Conservation (phyloP, 2,329 filamentous ascomycete genomes). For the Microdochium trichocladiopsis region DNA sequence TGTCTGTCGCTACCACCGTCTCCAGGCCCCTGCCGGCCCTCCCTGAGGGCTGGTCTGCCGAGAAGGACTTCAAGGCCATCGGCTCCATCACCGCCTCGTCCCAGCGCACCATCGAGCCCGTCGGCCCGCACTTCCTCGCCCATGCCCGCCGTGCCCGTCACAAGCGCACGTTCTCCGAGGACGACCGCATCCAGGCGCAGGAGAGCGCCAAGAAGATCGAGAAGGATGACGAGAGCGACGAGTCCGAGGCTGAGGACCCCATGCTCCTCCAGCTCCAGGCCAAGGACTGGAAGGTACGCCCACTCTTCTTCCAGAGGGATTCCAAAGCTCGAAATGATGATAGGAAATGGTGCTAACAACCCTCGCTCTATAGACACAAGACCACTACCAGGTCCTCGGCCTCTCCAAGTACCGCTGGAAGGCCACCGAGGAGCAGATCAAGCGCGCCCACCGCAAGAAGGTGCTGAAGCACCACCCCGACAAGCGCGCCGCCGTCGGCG, state of each 20-base stretch:
- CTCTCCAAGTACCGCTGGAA: conserved; percentile 86
- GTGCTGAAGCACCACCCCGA: conserved; percentile 98
- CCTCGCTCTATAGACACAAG: conserved; percentile 61
- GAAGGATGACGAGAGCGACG: conserved; percentile 81
- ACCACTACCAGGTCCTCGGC: conserved; percentile 95
- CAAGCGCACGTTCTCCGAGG: conserved; percentile 96
- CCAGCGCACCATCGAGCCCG: conserved; percentile 87
- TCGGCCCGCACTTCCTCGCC: conserved; percentile 95
- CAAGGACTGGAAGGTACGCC: conserved; percentile 93
- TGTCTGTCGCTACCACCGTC: conserved; percentile 59
- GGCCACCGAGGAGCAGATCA: conserved; percentile 97
- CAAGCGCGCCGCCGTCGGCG: conserved; percentile 90
- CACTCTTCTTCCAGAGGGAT: not conserved
- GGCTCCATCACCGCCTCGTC: conserved; percentile 69
- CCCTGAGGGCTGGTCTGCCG: conserved; percentile 72
- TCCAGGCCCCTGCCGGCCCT: conserved; percentile 66
- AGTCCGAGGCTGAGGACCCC: conserved; percentile 89
- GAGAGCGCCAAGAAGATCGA: conserved; percentile 94
- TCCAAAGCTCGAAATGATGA: not conserved
- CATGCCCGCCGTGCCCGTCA: conserved; percentile 93
- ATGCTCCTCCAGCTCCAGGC: conserved; percentile 88
- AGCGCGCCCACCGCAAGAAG: conserved; percentile 98
- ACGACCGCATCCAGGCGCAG: conserved; percentile 94
- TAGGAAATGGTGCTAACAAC: conserved; percentile 5
- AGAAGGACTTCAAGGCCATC: conserved; percentile 87